Evolutionary conservation across 495 filamentous ascomycete genomes (phyloP).

Genomic region (Jackrogersella minutella): DNA sequence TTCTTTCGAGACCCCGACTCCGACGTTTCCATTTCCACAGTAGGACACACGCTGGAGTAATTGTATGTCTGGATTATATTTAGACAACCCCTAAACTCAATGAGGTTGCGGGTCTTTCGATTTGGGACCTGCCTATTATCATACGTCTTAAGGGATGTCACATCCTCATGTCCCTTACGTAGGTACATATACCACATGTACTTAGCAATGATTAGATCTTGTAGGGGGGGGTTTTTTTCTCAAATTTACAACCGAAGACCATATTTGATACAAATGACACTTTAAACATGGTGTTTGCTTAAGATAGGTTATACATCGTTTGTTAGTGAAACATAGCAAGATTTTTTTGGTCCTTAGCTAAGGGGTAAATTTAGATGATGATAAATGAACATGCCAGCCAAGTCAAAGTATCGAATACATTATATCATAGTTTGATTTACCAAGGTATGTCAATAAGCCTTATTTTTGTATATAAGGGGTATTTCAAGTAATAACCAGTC

Average conservation of each 20-base stretch:
- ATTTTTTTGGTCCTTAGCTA: no score
- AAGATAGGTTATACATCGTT: background rate
- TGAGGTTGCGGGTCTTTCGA: background rate
- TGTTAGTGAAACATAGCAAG: background rate
- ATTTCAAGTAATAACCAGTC: no score
- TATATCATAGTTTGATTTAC: background rate
- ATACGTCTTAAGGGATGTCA: slow-evolving; percentile 2
- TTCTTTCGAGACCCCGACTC: slow-evolving; percentile 4
- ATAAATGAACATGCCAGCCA: no score
- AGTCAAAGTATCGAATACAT: background rate
- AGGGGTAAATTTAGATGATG: no score
- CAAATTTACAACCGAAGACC: no score
- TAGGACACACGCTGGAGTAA: no score
- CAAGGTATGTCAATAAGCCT: no score
- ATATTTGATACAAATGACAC: no score
- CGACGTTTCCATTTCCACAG: background rate
- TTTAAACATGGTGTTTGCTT: no score
- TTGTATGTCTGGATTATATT: background rate
- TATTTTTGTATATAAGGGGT: no score
- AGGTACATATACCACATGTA: background rate
- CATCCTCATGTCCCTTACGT: slow-evolving; percentile 7
- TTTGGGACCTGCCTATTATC: slow-evolving; percentile 9
- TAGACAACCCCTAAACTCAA: slow-evolving; percentile 2
- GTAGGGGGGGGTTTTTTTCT: no score
- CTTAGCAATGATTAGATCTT: background rate